Evolutionary conservation across 345 rosid genomes (phyloP).

Genomic region (Brassica cretica): DNA sequence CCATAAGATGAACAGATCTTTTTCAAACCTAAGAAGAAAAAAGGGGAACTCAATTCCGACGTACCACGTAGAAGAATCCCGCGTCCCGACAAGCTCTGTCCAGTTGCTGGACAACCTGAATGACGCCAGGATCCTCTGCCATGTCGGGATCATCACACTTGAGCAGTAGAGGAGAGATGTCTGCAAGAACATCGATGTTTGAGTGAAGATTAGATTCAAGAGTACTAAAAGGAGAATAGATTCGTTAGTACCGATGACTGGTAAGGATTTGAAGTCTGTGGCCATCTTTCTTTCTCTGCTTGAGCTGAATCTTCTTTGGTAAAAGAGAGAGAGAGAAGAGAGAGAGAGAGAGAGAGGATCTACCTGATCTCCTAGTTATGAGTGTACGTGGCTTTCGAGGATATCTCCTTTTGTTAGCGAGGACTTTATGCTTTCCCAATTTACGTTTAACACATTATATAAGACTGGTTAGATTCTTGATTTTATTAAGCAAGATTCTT

Average conservation of each 20-base stretch:
- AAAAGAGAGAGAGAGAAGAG: too few species aligned
- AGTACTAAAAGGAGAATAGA: not conserved
- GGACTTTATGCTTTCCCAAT: not conserved
- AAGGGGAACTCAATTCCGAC: not conserved
- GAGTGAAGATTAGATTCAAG: not conserved
- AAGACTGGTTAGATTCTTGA: not conserved
- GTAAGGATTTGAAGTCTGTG: constrained; percentile 63
- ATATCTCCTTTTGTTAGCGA: not conserved
- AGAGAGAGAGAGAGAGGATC: not conserved
- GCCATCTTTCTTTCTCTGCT: constrained; percentile 40
- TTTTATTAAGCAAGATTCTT: not conserved
- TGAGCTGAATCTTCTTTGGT: too few species aligned
- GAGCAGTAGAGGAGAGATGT: constrained; percentile 56
- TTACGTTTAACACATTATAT: not conserved
- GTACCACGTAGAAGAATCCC: constrained; percentile 92
- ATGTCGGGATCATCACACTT: constrained; percentile 66
- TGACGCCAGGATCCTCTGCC: constrained; percentile 57
- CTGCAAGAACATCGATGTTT: constrained; percentile 42
- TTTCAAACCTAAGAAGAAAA: not conserved
- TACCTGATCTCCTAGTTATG: not conserved
- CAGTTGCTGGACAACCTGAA: constrained; percentile 57
- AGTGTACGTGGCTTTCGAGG: not conserved
- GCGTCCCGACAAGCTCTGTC: constrained; percentile 83
- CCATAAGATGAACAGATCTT: not conserved
- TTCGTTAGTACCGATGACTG: constrained; percentile 50